Evolutionary conservation across 2,329 filamentous ascomycete genomes (phyloP).

Genomic region (Scleromitrula shiraiana): DNA sequence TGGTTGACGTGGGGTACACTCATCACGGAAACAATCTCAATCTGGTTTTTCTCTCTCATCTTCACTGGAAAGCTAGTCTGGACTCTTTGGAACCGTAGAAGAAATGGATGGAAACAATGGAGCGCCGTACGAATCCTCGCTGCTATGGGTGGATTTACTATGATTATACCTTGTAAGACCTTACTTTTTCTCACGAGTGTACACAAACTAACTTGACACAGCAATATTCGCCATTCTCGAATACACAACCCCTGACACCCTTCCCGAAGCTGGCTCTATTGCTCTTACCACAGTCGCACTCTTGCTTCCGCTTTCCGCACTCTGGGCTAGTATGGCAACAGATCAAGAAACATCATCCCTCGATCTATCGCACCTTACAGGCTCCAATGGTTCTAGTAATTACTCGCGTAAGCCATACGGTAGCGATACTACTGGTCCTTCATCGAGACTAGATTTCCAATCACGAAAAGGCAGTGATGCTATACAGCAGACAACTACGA

Average conservation of each 20-base stretch:
- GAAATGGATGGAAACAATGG: slow-evolving; percentile 51
- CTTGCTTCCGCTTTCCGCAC: slow-evolving; percentile 56
- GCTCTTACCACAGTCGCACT: slow-evolving; percentile 51
- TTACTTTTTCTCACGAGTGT: background rate
- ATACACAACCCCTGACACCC: slow-evolving; percentile 35
- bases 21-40: slow-evolving; percentile 45
- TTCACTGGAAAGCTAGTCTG: slow-evolving; percentile 54
- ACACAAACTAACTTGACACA: slow-evolving; percentile 27
- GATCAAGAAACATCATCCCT: slow-evolving; percentile 16
- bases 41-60: slow-evolving; percentile 54
- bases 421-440: slow-evolving; percentile 10
- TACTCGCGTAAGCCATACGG: slow-evolving; percentile 8
- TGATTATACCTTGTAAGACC: slow-evolving; percentile 54
- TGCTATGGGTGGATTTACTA: slow-evolving; percentile 59
- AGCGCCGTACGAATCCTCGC: slow-evolving; percentile 60
- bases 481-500: slow-evolving; percentile 10
- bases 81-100: slow-evolving; percentile 46
- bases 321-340: slow-evolving; percentile 47
- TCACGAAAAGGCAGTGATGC: slow-evolving; percentile 13
- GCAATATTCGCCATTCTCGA: slow-evolving; percentile 53
- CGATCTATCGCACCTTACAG: slow-evolving; percentile 13
- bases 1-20: slow-evolving; percentile 39
- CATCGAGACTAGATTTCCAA: slow-evolving; percentile 4
- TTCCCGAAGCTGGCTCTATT: slow-evolving; percentile 46
- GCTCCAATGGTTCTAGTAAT: background rate